Conservation (phyloP, 2,329 filamentous ascomycete genomes). For the Arachnomyces sp. region DNA sequence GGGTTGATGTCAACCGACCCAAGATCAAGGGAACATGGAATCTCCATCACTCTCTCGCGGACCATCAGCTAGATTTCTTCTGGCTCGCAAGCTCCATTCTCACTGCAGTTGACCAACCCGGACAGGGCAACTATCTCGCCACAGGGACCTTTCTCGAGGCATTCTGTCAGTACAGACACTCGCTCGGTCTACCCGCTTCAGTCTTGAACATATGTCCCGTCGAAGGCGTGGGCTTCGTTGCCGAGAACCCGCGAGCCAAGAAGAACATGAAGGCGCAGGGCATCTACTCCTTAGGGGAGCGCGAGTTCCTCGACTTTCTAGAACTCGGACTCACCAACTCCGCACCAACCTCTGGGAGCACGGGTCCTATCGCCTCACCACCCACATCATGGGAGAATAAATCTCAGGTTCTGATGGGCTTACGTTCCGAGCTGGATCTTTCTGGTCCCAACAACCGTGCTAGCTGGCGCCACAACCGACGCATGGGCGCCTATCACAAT, state of each 20-base stretch:
- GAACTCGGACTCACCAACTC: constrained; percentile 6
- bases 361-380: too few relatives aligned
- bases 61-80: constrained; percentile 24
- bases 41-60: constrained; percentile 13
- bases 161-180: constrained; percentile 17
- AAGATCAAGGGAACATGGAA: constrained; percentile 16
- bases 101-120: constrained; percentile 28
- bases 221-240: constrained; percentile 12
- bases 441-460: too few relatives aligned
- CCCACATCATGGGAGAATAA: too few relatives aligned
- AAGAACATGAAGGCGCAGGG: not conserved
- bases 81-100: constrained; percentile 35
- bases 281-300: constrained; percentile 4
- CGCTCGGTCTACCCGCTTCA: constrained; percentile 13
- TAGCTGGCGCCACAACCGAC: not conserved
- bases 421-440: too few relatives aligned
- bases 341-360: too few relatives aligned
- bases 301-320: constrained; percentile 8
- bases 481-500: constrained; percentile 1
- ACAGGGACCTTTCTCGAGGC: constrained; percentile 34
- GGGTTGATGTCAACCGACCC: constrained; percentile 8
- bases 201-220: constrained; percentile 20
- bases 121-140: constrained; percentile 34
- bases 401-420: too few relatives aligned
- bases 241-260: constrained; percentile 2